A percentile compares a stretch with the other conserved stretches of the same genome.
Conservation (phyloP, 768 basidiomycete species). For the Trichaptum fuscoviolaceum region DNA sequence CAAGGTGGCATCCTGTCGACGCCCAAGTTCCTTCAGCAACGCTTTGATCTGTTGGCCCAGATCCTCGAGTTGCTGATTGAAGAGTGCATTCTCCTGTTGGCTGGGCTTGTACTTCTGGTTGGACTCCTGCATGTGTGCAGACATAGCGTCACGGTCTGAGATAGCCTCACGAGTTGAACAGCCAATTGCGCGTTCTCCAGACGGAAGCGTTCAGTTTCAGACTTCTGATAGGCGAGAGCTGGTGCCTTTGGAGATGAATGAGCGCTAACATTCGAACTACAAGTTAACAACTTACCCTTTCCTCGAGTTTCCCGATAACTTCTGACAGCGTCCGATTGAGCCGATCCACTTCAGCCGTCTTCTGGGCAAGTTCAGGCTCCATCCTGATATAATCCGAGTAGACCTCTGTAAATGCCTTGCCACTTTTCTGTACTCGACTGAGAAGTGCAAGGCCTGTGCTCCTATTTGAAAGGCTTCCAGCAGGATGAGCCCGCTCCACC, state of each 20-base stretch:
- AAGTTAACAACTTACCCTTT: conserved; percentile 52
- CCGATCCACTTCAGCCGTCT: conserved; percentile 76
- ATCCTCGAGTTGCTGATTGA: conserved; percentile 74
- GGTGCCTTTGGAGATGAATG: conserved; percentile 60
- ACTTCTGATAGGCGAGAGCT: conserved; percentile 81
- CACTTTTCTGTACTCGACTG: conserved; percentile 70
- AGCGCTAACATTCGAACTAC: conserved; percentile 3
- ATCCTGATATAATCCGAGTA: conserved; percentile 86
- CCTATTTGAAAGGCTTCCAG: conserved; percentile 59
- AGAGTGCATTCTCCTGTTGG: conserved; percentile 56
- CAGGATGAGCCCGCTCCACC: conserved; percentile 27
- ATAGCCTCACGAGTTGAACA: conserved; percentile 73
- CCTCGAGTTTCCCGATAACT: conserved; percentile 86
- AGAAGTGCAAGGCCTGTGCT: conserved; percentile 89
- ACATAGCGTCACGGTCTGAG: conserved; percentile 66
- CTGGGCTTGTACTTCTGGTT: conserved; percentile 58
- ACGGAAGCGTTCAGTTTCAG: conserved; percentile 81
- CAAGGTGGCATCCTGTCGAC: conserved; percentile 80
- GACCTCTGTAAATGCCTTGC: conserved; percentile 91
- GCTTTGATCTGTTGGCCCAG: conserved; percentile 80
- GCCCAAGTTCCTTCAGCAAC: conserved; percentile 72
- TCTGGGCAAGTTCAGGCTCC: conserved; percentile 74
- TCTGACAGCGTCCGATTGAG: conserved; percentile 77
- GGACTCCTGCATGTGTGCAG: conserved; percentile 48
- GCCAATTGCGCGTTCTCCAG: conserved; percentile 78